Evolutionary conservation across 306 rosid species (phyloP), one percentile per base, ranked within the genome.

Genomic region (Cucumis cinereus): DNA sequence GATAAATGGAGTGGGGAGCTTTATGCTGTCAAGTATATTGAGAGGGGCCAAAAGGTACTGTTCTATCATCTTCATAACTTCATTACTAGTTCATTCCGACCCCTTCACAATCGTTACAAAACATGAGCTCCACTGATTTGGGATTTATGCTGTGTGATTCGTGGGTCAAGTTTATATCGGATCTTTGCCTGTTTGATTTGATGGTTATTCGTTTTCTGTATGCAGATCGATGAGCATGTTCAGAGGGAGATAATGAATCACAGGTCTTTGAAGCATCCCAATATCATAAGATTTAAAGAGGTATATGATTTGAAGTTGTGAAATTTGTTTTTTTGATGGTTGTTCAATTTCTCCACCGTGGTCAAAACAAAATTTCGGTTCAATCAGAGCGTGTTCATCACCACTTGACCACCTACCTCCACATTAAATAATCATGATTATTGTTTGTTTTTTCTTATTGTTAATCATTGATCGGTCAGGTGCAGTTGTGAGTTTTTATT

Each of bases 231-330:
- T 77, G 97, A 95, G 75, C 98, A 92, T 74, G 98, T 95, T 19
- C 97, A 92, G 81, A 89, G 99, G 81, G 99, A 95, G 92, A 95
- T 95, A 55, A 88, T 87, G 87, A 95, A 95, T 77, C 99, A 95
- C 75, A 90, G 91, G 74, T 89, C 99, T 74, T 82, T 95, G 91
- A 92, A 88, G 87, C 99, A 95, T 83, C 99, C 98, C 26, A 90
- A 95, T 78, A 95, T 95, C 76, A 82, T 95, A 79, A 88, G 97
- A 87, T 95, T 95, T 52, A 95, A 90, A 82, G 98, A 95, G 99
- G 99, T 95, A 91, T 43, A 23, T 38, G 26, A 30, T 50, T 58
- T 59, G 2, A 47, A 40, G 23, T 73, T 45, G 36, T 72, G 26
- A 58, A 75, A 7, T 45, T 26, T 30, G 59, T 61, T 71, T 61